phyloP scores from a whole-genome alignment of 2,329 filamentous ascomycete species.

The Diaporthe destruens region DNA sequence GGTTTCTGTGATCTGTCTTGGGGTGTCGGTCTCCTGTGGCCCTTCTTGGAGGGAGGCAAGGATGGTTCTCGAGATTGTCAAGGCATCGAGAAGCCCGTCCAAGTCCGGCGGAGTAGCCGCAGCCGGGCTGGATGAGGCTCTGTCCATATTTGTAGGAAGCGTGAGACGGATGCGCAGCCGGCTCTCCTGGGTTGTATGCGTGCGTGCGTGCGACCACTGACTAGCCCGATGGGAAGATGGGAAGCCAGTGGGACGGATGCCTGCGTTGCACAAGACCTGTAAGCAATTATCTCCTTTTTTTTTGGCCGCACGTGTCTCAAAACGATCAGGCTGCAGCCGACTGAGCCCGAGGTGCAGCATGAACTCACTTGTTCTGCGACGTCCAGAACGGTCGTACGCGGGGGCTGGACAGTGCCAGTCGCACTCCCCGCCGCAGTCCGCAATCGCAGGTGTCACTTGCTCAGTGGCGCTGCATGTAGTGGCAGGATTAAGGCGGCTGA shows the following conservation, averaged over 20 bases:
- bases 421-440: not conserved
- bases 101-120: conserved; percentile 18
- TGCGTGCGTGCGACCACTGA: conserved; percentile 6
- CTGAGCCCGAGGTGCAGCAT: conserved; percentile 8
- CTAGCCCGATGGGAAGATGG: conserved; percentile 17
- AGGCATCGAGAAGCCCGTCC: conserved; percentile 53
- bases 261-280: conserved; percentile 25
- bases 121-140: conserved; percentile 31
- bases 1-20: conserved; percentile 47
- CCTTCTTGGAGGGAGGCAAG: conserved; percentile 56
- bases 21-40: conserved; percentile 44
- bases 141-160: conserved; percentile 29
- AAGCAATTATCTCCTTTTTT: conserved; percentile 9
- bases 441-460: not conserved
- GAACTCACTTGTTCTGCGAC: conserved; percentile 24
- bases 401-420: conserved; percentile 6
- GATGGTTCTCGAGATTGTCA: conserved; percentile 58
- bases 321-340: conserved; percentile 26
- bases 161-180: conserved; percentile 22
- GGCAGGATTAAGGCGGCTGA: conserved; percentile 3
- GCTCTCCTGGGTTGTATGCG: conserved; percentile 17
- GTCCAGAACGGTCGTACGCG: not conserved
- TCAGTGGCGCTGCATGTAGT: conserved; percentile 28
- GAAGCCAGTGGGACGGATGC: not conserved
- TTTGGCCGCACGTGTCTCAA: conserved; percentile 28